Conservation (phyloP, 2,329 filamentous ascomycete species). For the Trichoderma endophyticum region DNA sequence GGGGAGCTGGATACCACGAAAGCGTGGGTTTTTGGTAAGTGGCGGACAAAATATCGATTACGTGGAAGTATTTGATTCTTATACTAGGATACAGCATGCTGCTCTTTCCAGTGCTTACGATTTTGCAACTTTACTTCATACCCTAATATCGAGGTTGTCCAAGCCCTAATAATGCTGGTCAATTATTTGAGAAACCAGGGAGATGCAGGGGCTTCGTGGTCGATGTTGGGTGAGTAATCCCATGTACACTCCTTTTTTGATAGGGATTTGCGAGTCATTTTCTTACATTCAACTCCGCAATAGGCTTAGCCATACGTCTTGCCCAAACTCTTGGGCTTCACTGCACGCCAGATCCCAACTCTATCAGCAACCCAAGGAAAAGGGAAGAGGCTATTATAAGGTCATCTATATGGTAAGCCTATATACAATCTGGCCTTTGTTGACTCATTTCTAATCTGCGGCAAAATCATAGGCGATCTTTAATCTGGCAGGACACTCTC, state of each 20-base stretch:
- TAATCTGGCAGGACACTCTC: constrained; percentile 11
- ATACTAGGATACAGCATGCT: background rate
- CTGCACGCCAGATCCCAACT: background rate
- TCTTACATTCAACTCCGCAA: background rate
- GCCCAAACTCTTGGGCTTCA: constrained; percentile 5
- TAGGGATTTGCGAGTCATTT: background rate
- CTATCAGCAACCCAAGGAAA: background rate
- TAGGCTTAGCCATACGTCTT: constrained; percentile 11
- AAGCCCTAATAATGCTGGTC: background rate
- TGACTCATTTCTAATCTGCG: background rate
- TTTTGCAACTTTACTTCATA: constrained; percentile 11
- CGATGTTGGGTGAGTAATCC: constrained; percentile 11
- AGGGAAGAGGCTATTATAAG: background rate
- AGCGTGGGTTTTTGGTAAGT: constrained; percentile 11
- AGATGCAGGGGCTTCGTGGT: constrained; percentile 11
- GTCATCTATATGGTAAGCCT: background rate
- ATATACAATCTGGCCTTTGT: background rate
- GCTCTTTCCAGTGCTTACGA: constrained; percentile 5
- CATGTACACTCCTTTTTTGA: background rate
- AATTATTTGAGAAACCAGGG: constrained; percentile 10
- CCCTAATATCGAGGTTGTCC: constrained; percentile 5
- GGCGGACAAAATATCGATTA: background rate
- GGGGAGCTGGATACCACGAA: background rate
- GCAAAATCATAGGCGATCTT: background rate
- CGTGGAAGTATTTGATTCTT: background rate